Base-by-base conservation (phyloP, 2,329 filamentous ascomycete species). In the Claviceps purpurea region DNA sequence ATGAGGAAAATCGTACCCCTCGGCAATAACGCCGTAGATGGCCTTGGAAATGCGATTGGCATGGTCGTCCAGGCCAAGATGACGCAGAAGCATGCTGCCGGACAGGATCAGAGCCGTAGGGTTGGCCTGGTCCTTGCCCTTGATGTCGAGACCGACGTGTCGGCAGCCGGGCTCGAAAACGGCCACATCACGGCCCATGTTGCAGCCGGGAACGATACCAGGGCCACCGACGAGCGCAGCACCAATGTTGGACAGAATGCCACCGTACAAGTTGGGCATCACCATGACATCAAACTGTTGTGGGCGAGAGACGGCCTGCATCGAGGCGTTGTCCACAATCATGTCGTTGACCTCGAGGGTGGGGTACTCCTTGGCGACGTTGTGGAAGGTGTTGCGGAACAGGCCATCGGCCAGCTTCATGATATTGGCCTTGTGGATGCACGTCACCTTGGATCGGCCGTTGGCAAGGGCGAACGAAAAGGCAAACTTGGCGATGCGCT, bases 371-470 rank as follows among this genome's bases (percentile, higher is more conserved):
- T 94, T 87, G 60, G 89, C 87, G 61, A 93, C 84, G 65, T 84
- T 79, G 77, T 95, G 89, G 80, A 97, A 94, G 61, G 93, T 97
- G 76, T 84, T 91, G 70, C 93, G 87, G 88, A 98, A 98, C 53
- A 98, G 87, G 73, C 93, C 93, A 64, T 98, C 93, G 70, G 90
- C 91, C 55, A 98, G 81, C 82, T 98, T 98, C 93, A 98, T 98
- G 77, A 98, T 98, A 81, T 98, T 98, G 74, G 93, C 93, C 82
- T 98, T 98, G 85, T 98, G 93, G 69, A 98, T 97, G 77, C 91
- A 96, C 61, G 93, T 97, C 54, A 98, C 89, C 86, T 97, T 97
- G 80, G 94, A 91, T 69, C 93, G 84, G 81, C 94, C 91, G 81
- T 98, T 98, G 73, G 93, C 93, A 54, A 97, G 85, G 54, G 93